Conservation (phyloP, 2,329 filamentous ascomycete species). For the Pseudofabraea citricarpa region DNA sequence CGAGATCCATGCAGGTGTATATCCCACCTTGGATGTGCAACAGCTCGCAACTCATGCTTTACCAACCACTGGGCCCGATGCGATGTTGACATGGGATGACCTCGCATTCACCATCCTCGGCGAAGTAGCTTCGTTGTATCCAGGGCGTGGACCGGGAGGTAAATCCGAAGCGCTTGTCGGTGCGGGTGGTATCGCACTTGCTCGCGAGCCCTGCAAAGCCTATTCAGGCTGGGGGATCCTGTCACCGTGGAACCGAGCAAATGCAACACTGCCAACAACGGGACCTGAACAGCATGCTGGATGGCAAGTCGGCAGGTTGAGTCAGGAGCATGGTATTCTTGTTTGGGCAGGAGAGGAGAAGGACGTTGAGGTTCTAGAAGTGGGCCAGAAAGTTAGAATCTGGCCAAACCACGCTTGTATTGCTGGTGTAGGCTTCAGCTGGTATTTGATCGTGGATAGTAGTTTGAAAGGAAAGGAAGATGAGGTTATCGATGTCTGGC, state of each 20-base stretch:
- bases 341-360: slow-evolving; percentile 48
- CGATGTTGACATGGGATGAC: slow-evolving; percentile 33
- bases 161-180: slow-evolving; percentile 63
- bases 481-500: slow-evolving; percentile 71
- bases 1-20: slow-evolving; percentile 74
- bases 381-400: slow-evolving; percentile 65
- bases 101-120: slow-evolving; percentile 66
- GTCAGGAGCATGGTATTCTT: slow-evolving; percentile 75
- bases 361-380: slow-evolving; percentile 40
- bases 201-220: slow-evolving; percentile 65
- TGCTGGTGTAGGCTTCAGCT: slow-evolving; percentile 64
- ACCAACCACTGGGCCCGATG: slow-evolving; percentile 25
- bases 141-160: slow-evolving; percentile 42
- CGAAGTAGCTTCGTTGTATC: slow-evolving; percentile 67
- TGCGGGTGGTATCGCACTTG: slow-evolving; percentile 65
- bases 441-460: slow-evolving; percentile 71
- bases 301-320: slow-evolving; percentile 68
- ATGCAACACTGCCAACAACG: slow-evolving; percentile 26
- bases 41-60: slow-evolving; percentile 69
- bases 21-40: slow-evolving; percentile 72
- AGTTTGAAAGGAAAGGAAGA: slow-evolving; percentile 46
- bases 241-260: slow-evolving; percentile 46
- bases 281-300: slow-evolving; percentile 38
- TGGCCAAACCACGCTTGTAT: slow-evolving; percentile 84
- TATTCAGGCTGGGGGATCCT: slow-evolving; percentile 71